These are phyloP conservation scores for Xylariomycetidae sp. DNA, from an alignment of 2,329 filamentous ascomycete genomes.

Conservation along the genomic window DNA sequence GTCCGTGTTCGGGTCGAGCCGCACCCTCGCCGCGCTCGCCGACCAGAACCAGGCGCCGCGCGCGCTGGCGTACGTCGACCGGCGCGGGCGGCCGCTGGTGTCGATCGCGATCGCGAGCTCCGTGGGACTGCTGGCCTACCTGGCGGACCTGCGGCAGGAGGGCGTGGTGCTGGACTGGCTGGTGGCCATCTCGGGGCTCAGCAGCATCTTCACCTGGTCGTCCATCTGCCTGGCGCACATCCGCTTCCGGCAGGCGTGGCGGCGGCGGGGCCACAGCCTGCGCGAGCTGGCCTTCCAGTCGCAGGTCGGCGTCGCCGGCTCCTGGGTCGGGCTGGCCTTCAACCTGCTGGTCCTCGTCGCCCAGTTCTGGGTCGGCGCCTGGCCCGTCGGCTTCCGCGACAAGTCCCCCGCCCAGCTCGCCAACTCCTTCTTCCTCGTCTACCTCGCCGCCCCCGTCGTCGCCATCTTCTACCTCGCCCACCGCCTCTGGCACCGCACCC, in stretches of 20 bases:
- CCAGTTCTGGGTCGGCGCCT: constrained; percentile 84
- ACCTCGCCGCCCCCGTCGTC: constrained; percentile 65
- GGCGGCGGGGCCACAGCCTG: constrained; percentile 58
- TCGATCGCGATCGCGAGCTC: constrained; percentile 62
- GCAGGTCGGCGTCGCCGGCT: constrained; percentile 72
- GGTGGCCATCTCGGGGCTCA: constrained; percentile 65
- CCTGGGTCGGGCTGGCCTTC: constrained; percentile 71
- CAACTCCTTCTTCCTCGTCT: constrained; percentile 67
- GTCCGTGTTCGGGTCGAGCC: constrained; percentile 83
- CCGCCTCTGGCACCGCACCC: constrained; percentile 68
- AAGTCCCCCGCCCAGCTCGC: constrained; percentile 42
- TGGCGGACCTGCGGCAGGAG: constrained; percentile 59
- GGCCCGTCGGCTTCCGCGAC: constrained; percentile 56
- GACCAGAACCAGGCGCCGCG: constrained; percentile 79
- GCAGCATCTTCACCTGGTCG: constrained; percentile 72
- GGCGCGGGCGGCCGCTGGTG: constrained; percentile 70
- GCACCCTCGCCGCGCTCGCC: constrained; percentile 82
- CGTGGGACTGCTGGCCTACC: constrained; percentile 70
- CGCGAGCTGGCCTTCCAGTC: constrained; percentile 75
- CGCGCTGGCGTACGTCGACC: constrained; percentile 75
- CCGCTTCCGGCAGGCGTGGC: constrained; percentile 82
- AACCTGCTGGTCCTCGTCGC: constrained; percentile 72
- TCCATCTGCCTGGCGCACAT: constrained; percentile 89
- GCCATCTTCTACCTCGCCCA: constrained; percentile 64
- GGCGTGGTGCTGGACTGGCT: constrained; percentile 72